A percentile compares a stretch with the other conserved stretches of the same genome.
These are phyloP conservation scores for Moniliella sp. DNA, from an alignment of 1,284 basidiomycete genomes.

Conservation along the genomic window DNA sequence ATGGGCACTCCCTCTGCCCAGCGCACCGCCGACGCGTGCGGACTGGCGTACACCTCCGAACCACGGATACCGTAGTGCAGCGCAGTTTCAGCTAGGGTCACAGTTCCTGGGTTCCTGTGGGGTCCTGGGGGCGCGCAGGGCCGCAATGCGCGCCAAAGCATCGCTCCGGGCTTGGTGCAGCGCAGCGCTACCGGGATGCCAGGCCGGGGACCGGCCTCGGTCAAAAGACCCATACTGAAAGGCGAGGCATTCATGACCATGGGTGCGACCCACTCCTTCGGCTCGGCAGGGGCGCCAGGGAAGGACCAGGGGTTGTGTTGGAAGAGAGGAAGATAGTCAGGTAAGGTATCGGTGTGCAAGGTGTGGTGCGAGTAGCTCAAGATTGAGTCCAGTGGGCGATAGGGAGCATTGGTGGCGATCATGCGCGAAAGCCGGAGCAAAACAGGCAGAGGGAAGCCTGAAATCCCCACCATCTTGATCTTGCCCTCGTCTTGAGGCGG, in stretches of 20 bases:
- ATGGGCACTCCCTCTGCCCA: neutral
- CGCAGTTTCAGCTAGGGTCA: slow-evolving; percentile 12
- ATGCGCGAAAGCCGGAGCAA: slow-evolving; percentile 63
- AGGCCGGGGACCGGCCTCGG: slow-evolving; percentile 42
- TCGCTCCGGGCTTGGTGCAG: neutral
- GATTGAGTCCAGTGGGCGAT: slow-evolving; percentile 30
- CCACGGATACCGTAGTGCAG: slow-evolving; percentile 19
- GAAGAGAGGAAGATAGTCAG: slow-evolving; percentile 13
- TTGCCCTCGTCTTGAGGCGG: slow-evolving; percentile 56
- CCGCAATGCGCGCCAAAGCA: neutral
- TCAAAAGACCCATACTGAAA: slow-evolving; percentile 72
- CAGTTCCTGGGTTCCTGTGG: neutral
- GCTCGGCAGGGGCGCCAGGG: neutral
- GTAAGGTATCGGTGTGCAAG: slow-evolving; percentile 21
- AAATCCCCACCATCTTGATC: slow-evolving; percentile 60
- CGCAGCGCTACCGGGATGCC: slow-evolving; percentile 4
- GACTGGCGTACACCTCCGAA: slow-evolving; percentile 4
- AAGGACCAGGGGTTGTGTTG: slow-evolving; percentile 4
- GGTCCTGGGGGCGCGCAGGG: neutral
- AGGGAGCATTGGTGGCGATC: slow-evolving; percentile 35
- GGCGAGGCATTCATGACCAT: slow-evolving; percentile 69
- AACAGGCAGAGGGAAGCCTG: slow-evolving; percentile 70
- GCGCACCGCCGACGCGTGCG: neutral
- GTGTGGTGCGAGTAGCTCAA: slow-evolving; percentile 28
- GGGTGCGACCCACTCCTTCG: slow-evolving; percentile 16